A percentile compares a stretch with the other conserved stretches of the same genome.
Evolutionary conservation across 805 yeast genomes (phyloP).

Genomic region (Wickerhamomyces chaumierensis): DNA sequence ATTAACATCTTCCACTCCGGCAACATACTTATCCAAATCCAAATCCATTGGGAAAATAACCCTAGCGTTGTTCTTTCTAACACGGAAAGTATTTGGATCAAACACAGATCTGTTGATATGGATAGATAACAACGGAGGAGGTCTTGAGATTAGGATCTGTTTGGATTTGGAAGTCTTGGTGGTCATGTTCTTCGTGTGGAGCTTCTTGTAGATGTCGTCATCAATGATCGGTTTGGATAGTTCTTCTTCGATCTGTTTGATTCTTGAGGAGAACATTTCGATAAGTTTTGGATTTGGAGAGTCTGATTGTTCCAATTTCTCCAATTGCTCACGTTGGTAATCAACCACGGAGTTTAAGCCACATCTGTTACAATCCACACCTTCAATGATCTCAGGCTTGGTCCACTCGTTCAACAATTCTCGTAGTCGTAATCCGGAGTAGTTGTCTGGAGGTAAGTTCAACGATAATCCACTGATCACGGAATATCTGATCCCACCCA

Average conservation of each 20-base stretch:
- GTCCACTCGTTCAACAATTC: conserved; percentile 57
- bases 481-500: conserved; percentile 81
- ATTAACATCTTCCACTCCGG: conserved; percentile 58
- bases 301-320: conserved; percentile 16
- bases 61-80: conserved; percentile 72
- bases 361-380: conserved; percentile 92
- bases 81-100: conserved; percentile 75
- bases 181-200: conserved; percentile 66
- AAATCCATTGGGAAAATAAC: conserved; percentile 67
- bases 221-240: conserved; percentile 58
- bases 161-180: conserved; percentile 73
- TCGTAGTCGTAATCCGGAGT: conserved; percentile 32
- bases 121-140: conserved; percentile 72
- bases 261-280: conserved; percentile 29
- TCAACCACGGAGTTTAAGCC: conserved; percentile 53
- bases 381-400: conserved; percentile 77
- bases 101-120: conserved; percentile 92
- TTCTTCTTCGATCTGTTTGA: conserved; percentile 38
- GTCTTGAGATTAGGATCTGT: conserved; percentile 68
- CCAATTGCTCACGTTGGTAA: conserved; percentile 31
- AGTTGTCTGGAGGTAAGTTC: conserved; percentile 45
- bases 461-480: conserved; percentile 66
- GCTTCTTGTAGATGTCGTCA: conserved; percentile 64
- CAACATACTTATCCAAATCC: conserved; percentile 59
- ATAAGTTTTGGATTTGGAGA: conserved; percentile 20